These are phyloP conservation scores for Barbarea vulgaris DNA, from an alignment of 345 rosid species.

Conservation along the genomic window DNA sequence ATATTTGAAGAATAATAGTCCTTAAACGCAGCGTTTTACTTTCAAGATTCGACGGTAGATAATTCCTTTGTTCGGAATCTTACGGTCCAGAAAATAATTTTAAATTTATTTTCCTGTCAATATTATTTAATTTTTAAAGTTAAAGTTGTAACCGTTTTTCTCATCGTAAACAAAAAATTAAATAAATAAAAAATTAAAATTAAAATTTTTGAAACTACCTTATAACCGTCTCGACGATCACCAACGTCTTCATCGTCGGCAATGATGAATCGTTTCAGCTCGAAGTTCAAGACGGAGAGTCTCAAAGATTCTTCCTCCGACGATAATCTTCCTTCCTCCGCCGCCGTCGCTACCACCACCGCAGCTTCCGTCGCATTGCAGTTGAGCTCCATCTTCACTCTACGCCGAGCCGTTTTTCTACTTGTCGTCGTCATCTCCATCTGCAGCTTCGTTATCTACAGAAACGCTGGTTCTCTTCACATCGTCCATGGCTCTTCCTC, in stretches of 20 bases:
- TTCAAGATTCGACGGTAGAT: not conserved
- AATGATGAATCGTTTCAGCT: slow-evolving; percentile 35
- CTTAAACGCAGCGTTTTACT: not conserved
- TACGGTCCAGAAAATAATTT: not conserved
- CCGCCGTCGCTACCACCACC: not conserved
- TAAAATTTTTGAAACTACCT: slow-evolving; percentile 4
- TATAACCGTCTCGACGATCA: slow-evolving; percentile 25
- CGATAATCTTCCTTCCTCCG: not conserved
- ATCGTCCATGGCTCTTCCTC: slow-evolving; percentile 35
- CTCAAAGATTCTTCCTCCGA: slow-evolving; percentile 8
- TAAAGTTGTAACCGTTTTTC: not conserved
- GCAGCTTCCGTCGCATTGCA: slow-evolving; percentile 9
- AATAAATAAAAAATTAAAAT: not conserved
- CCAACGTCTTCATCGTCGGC: slow-evolving; percentile 6
- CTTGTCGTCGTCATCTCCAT: slow-evolving; percentile 23
- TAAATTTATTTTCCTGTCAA: not conserved
- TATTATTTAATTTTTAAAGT: not conserved
- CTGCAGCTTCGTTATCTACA: slow-evolving; percentile 43
- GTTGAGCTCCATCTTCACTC: slow-evolving; percentile 14
- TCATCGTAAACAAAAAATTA: not conserved
- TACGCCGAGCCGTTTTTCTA: slow-evolving; percentile 35
- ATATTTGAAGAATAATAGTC: not conserved
- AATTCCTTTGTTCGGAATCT: not conserved
- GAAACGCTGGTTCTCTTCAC: slow-evolving; percentile 36
- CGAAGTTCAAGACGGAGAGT: slow-evolving; percentile 21